Percentiles rank a stretch among this genome's conserved stretches.
phyloP scores from a whole-genome alignment of 306 rosid species.

The Quercus engelmannii region DNA sequence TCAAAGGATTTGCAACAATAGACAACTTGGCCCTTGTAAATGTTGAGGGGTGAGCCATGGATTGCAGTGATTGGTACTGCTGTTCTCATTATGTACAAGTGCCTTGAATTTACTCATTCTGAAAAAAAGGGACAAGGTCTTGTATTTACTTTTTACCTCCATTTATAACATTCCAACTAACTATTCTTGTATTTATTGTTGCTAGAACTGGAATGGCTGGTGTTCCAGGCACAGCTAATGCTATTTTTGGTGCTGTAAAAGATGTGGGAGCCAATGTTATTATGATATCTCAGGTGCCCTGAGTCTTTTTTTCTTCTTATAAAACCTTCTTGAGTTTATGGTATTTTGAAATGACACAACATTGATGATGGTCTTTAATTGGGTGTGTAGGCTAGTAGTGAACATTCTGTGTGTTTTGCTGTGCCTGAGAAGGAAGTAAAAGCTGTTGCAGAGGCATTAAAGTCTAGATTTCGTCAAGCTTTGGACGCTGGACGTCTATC shows the following conservation, averaged over 20 bases:
- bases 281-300: constrained; percentile 94
- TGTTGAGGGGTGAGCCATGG: constrained; percentile 89
- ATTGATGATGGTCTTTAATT: constrained; percentile 24
- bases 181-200: constrained; percentile 11
- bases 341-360: constrained; percentile 7
- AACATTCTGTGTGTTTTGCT: constrained; percentile 98
- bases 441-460: constrained; percentile 89
- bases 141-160: background rate
- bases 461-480: constrained; percentile 90
- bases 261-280: constrained; percentile 99
- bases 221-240: constrained; percentile 96
- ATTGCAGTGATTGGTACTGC: constrained; percentile 10
- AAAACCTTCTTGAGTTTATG: constrained; percentile 12
- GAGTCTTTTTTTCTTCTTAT: background rate
- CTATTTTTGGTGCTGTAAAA: constrained; percentile 84
- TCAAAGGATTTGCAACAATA: constrained; percentile 96
- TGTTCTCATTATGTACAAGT: constrained; percentile 6
- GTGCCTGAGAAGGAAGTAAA: constrained; percentile 96
- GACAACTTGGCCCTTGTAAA: constrained; percentile 95
- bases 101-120: background rate
- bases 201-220: constrained; percentile 99
- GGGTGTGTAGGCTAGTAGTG: constrained; percentile 92
- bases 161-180: constrained; percentile 3
- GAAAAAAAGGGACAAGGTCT: background rate
- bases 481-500: constrained; percentile 96